Evolutionary conservation across 768 basidiomycete species (phyloP), one percentile per base, ranked within the genome.

Genomic region (Lentinula lateritia): DNA sequence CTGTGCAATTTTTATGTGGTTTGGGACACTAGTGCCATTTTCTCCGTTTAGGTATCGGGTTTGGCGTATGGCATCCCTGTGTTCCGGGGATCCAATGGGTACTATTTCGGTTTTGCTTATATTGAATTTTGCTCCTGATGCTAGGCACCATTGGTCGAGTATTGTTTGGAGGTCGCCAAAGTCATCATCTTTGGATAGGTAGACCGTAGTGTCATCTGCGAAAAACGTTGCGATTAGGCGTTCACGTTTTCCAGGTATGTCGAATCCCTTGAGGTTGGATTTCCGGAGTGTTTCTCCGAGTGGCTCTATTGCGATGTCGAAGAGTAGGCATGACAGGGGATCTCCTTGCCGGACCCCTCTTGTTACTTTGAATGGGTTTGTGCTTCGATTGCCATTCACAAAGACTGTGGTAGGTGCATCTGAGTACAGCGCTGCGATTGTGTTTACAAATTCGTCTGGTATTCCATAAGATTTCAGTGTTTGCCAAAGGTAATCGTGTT

Each of bases 61-160:
- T 28, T 56, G 36, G 5, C 54, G n/a, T n/a, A 41, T 1, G 15
- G 13, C 23, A 1, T 39, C 12, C 0, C 36, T 18, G 12, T 56
- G 18, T 13, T 56, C 54, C 1, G 5, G 16, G 9, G 39, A 32
- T 7, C 54, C 54, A 10, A 56, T 56, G 1, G 54, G 39, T 28
- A 80, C 67, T 0, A 78, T 63, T 38, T 74, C 71, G 0, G 78
- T 81, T 63, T 83, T 83, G 0, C 57, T 50, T 0, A 66, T 60
- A 54, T 80, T 82, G 64, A 81, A 82, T 46, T 74, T 76, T 0
- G 79, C 80, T 0, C 71, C 66, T 7, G 76, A 75, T 4, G 72
- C 76, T 0, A 15, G 18, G 61, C 77, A 83, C 81, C 81, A 83
- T 0, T 41, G 45, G 0, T 70, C 32, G 0, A 81, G 75, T 1